These are phyloP conservation scores for Hypoxylon rickii DNA, from an alignment of 495 filamentous ascomycete genomes.

Conservation along the genomic window DNA sequence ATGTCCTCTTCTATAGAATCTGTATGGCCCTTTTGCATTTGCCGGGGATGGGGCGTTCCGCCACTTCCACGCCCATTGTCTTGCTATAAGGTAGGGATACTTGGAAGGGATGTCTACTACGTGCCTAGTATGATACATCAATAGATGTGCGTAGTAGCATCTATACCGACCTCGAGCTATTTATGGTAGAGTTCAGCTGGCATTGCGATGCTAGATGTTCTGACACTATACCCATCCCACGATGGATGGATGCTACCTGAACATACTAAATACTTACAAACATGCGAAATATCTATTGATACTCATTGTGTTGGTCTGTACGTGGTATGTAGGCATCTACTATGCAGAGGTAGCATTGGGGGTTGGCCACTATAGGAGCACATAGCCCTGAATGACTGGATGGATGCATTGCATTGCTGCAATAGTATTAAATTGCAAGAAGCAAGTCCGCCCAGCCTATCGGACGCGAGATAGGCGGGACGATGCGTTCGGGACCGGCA, in stretches of 20 bases:
- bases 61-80: not conserved
- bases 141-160: no score
- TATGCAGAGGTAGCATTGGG: no score
- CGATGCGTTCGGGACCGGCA: slow-evolving; percentile 19
- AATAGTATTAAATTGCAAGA: slow-evolving; percentile 5
- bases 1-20: not conserved
- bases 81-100: slow-evolving; percentile 19
- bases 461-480: slow-evolving; percentile 17
- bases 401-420: no score
- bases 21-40: slow-evolving; percentile 22
- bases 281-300: no score
- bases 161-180: no score
- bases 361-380: no score
- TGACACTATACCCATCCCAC: no score
- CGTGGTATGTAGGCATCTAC: not conserved
- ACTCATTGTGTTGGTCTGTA: not conserved
- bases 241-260: no score
- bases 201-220: slow-evolving; percentile 4
- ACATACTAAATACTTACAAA: no score
- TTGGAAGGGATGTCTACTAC: no score
- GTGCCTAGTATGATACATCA: no score
- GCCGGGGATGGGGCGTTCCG: slow-evolving; percentile 15
- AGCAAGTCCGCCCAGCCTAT: slow-evolving; percentile 4
- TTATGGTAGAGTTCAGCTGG: slow-evolving; percentile 25
- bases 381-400: no score